Conservation (phyloP, 768 basidiomycete species). For the Leccinum pellstonianum region DNA sequence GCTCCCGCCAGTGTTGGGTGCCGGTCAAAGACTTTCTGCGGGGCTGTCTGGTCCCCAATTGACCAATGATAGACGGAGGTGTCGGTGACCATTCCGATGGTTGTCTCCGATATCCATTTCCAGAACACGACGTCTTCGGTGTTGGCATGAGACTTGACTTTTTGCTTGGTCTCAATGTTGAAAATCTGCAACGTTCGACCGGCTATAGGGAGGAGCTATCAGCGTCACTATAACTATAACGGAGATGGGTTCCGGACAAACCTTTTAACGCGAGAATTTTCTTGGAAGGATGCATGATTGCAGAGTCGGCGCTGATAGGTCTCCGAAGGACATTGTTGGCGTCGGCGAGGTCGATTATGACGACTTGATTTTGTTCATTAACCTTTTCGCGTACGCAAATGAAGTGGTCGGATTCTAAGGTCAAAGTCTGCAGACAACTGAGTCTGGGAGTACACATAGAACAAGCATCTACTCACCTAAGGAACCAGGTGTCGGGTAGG, state of each 20-base stretch:
- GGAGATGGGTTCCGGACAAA: constrained; percentile 22
- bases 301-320: constrained; percentile 97
- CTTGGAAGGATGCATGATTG: constrained; percentile 96
- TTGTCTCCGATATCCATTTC: constrained; percentile 95
- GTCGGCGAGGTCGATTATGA: constrained; percentile 96
- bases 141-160: constrained; percentile 94
- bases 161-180: constrained; percentile 96
- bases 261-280: constrained; percentile 97
- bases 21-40: constrained; percentile 94
- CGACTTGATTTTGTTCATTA: constrained; percentile 94
- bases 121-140: constrained; percentile 96
- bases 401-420: constrained; percentile 96
- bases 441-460: constrained; percentile 1
- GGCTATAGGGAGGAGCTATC: constrained; percentile 47
- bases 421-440: constrained; percentile 64
- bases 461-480: constrained; percentile 20
- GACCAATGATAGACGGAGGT: constrained; percentile 92
- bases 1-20: constrained; percentile 91
- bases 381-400: constrained; percentile 97
- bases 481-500: background rate
- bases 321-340: constrained; percentile 96
- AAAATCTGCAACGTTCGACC: constrained; percentile 94
- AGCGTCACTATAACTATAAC: background rate
- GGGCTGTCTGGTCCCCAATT: constrained; percentile 67
- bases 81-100: constrained; percentile 95